Percentiles rank a stretch among this genome's conserved stretches.
These are phyloP conservation scores for Sporisorium graminicola DNA, from an alignment of 1,284 basidiomycete genomes.

Conservation along the genomic window DNA sequence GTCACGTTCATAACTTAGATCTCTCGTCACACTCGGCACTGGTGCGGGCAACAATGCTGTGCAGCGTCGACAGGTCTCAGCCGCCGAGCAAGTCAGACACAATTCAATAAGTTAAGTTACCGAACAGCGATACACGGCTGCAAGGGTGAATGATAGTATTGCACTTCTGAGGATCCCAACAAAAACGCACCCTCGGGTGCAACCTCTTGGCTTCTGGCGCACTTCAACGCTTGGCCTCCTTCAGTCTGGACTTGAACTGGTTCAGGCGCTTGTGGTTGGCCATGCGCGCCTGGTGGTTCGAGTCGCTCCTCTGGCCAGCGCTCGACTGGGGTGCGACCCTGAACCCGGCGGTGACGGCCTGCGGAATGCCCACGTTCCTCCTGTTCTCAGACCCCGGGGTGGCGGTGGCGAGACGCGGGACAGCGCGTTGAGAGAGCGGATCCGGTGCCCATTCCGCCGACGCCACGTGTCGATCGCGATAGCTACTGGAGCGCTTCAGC, in stretches of 20 bases:
- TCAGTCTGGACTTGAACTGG: constrained; percentile 59
- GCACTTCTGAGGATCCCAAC: too few species aligned
- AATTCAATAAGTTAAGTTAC: too few species aligned
- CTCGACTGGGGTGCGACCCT: constrained; percentile 54
- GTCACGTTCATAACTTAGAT: too few species aligned
- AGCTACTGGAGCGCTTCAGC: constrained; percentile 64
- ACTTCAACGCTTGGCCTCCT: constrained; percentile 61
- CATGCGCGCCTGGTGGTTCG: constrained; percentile 53
- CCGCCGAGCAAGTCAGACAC: too few species aligned
- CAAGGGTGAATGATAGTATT: too few species aligned
- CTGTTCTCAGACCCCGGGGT: neutral
- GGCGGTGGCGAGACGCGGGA: neutral
- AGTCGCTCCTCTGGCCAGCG: constrained; percentile 50
- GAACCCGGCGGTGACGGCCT: constrained; percentile 59
- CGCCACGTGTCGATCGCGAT: constrained; percentile 62
- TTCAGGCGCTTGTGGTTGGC: constrained; percentile 61
- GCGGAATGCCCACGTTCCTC: constrained; percentile 59
- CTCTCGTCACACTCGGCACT: too few species aligned
- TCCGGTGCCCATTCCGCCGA: constrained; percentile 60
- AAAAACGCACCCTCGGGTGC: too few species aligned
- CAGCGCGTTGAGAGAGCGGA: constrained; percentile 34
- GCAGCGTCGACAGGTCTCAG: too few species aligned
- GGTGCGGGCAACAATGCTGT: too few species aligned
- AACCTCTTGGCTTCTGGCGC: too few species aligned
- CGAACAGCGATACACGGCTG: too few species aligned